Percentiles rank a stretch among this genome's conserved stretches.
These are phyloP conservation scores for Malassezia furfur DNA, from an alignment of 1,284 basidiomycete species.

Conservation along the genomic window DNA sequence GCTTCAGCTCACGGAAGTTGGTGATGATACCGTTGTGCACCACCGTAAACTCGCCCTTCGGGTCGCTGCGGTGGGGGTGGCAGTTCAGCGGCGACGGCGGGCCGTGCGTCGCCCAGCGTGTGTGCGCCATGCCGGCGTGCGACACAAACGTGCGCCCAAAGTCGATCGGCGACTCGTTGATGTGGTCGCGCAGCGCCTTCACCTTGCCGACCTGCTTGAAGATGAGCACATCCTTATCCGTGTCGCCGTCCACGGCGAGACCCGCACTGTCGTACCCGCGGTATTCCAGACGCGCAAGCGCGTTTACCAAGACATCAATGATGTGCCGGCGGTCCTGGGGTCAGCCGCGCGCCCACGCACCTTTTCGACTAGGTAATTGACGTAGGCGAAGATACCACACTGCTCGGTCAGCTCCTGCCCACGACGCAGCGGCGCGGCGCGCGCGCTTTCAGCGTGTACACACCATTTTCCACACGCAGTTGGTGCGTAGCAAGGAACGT, in stretches of 20 bases:
- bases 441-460: not conserved
- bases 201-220: constrained; percentile 99
- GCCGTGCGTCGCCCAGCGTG: constrained; percentile 99
- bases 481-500: not conserved
- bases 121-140: constrained; percentile 96
- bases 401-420: constrained; percentile 16
- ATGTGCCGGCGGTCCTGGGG: constrained; percentile 79
- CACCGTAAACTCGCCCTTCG: constrained; percentile 71
- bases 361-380: constrained; percentile 48
- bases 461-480: constrained; percentile 5
- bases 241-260: constrained; percentile 88
- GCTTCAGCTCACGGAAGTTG: constrained; percentile 77
- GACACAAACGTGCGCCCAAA: constrained; percentile 71
- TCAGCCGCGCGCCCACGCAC: constrained; percentile 12
- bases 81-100: constrained; percentile 73
- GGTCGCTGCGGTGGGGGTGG: constrained; percentile 86
- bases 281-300: constrained; percentile 91
- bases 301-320: constrained; percentile 82
- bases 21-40: constrained; percentile 99
- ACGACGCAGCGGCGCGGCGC: not conserved
- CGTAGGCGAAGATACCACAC: constrained; percentile 48
- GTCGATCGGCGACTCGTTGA: constrained; percentile 66
- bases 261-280: constrained; percentile 95
- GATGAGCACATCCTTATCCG: constrained; percentile 63
- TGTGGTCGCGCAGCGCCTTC: constrained; percentile 81